Evolutionary conservation across 805 yeast species (phyloP), one percentile per base, ranked within the genome.

Genomic region (Kodamaea kaohsiungensis): DNA sequence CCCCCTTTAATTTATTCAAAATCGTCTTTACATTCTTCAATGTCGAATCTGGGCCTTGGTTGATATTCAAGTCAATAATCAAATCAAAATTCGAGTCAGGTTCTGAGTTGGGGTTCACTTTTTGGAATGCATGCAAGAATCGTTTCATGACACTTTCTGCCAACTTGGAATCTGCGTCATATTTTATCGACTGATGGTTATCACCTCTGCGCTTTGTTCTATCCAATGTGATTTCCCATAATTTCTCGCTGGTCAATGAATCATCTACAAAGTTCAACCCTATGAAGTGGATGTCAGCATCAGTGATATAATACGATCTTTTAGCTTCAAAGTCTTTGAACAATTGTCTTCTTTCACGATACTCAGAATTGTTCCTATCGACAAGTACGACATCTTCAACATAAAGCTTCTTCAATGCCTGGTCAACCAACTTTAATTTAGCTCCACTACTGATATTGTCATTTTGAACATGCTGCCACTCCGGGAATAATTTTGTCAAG

Each of bases 281-380:
- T 27, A 93, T 78, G 49, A 83, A 82, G 50, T 82, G 79, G 13
- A 46, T 46, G 39, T 50, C 42, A 1, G 64, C 56, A 2, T 77
- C 70, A 3, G 83, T 71, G 43, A 79, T 77, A 17, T 40, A 40
- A 5, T 16, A 7, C n/a, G 45, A 40, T 7, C 22, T 17, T 1
- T 73, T 50, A 16, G 48, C 69, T 35, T 73, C 76, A 48, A 85
- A 75, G 60, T 82, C 84, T 1, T 75, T 78, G 53, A 91, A 79
- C 1, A 91, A 67, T 61, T 87, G 87, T 53, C 73, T 64, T 43
- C 99, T 78, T 69, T 93, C 98, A 46, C 84, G 71, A 19, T 60
- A 71, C 63, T 81, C 82, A 66, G 89, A 93, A 65, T 95, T 92
- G 68, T 93, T 93, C 62, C 96, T 79, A 65, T 95, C 99, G 10